phyloP scores from a whole-genome alignment of 2,329 filamentous ascomycete genomes.

The Thermochaetoides dissita region DNA sequence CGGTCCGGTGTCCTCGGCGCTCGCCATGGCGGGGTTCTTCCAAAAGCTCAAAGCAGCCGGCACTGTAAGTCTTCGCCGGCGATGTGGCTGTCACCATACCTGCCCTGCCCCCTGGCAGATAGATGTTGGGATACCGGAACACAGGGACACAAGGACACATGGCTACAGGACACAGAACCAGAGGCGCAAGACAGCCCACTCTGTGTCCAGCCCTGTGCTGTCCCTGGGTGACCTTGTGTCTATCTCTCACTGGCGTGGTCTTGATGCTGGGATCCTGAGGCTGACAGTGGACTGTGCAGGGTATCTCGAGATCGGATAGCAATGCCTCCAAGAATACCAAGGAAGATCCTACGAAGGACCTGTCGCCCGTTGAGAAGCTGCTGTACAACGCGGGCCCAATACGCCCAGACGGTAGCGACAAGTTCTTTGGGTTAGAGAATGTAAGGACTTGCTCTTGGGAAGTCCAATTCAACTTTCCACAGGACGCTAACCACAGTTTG shows the following conservation, averaged over 20 bases:
- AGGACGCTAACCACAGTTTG: constrained; percentile 22
- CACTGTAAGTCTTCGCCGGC: constrained; percentile 30
- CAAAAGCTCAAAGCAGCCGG: constrained; percentile 43
- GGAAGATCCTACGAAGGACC: constrained; percentile 42
- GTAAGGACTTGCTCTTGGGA: constrained; percentile 39
- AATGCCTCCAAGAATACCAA: constrained; percentile 30
- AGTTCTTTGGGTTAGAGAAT: constrained; percentile 97
- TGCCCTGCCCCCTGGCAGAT: no score
- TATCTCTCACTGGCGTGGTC: constrained; percentile 2
- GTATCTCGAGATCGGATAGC: constrained; percentile 28
- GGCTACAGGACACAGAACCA: constrained; percentile 1
- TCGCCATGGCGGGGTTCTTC: constrained; percentile 42
- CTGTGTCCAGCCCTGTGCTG: not conserved
- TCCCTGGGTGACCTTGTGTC: constrained; percentile 1
- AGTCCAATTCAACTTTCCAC: not conserved
- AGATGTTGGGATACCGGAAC: no score
- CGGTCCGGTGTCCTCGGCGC: constrained; percentile 8
- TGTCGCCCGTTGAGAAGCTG: constrained; percentile 57
- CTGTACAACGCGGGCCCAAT: constrained; percentile 68
- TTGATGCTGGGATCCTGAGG: not conserved
- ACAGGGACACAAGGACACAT: not conserved
- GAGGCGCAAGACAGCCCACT: no score
- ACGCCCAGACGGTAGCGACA: constrained; percentile 80
- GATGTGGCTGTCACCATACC: no score
- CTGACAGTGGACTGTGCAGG: constrained; percentile 23